Evolutionary conservation across 2,329 filamentous ascomycete species (phyloP), one percentile per base, ranked within the genome.

Genomic region (Cladophialophora chaetospira): DNA sequence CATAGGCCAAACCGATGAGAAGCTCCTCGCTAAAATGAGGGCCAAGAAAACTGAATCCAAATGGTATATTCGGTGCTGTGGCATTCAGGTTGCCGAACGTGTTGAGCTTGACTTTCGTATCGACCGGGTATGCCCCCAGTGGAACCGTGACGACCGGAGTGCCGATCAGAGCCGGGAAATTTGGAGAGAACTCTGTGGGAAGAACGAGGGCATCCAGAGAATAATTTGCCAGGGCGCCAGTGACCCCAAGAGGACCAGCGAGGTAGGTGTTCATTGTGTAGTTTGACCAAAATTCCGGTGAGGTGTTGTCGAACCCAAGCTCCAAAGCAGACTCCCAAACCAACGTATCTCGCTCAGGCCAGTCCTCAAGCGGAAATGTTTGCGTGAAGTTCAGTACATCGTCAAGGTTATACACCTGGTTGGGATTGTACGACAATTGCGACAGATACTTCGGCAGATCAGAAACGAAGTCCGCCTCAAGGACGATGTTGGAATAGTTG

Each of bases 1-100:
- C 85, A 74, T 86, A 88, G 5, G 85, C 87, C 66, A 85, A 79
- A 0, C 81, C 82, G 55, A 89, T 82, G 62, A 90, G 66, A 26
- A 71, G 76, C 64, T 80, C 81, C 69, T 89, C 87, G 31, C 77
- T 81, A 73, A 82, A 89, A 46, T 77, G 77, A 2, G 71, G 70
- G 0, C 85, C 87, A 43, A 88, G 72, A 64, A 89, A 88, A 5
- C 77, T 77, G 9, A 89, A 71, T 0, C 87, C 87, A 65, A 88
- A 86, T 19, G 77, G 77, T 21, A 83, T 69, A 15, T 82, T 81
- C 0, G 85, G 84, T 0, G 73, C 84, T 0, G 71, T 73, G 0
- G 71, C 70, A 6, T 83, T 79, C 5, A 88, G 70, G n/a, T 79
- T 75, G 0, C 81, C 79, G 5, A 79, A 72, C 0, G 59, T 52